These are phyloP conservation scores for Blastobotrys arbuscula DNA, from an alignment of 1,139 yeast genomes.

Conservation along the genomic window DNA sequence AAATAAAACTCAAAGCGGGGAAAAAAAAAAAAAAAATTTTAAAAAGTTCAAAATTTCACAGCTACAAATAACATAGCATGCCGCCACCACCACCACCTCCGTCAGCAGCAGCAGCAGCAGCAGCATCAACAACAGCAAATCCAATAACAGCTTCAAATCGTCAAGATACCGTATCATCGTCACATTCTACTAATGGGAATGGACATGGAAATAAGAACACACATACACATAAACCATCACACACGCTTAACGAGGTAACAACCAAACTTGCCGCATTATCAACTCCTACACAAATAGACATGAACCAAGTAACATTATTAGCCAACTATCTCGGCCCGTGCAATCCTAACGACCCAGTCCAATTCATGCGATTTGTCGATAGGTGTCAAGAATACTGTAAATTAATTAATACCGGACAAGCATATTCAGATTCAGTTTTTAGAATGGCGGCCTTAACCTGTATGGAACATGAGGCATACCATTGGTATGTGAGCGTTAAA, in stretches of 20 bases:
- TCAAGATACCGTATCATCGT: constrained; percentile 1
- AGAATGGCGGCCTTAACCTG: constrained; percentile 8
- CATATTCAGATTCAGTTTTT: constrained; percentile 1
- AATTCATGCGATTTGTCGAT: constrained; percentile 12
- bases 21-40: not conserved
- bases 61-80: no score
- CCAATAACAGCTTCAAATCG: not conserved
- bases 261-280: not conserved
- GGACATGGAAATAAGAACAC: not conserved
- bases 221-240: not conserved
- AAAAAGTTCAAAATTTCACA: no score
- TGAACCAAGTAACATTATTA: constrained; percentile 4
- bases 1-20: not conserved
- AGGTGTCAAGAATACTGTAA: constrained; percentile 7
- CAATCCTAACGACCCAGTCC: constrained; percentile 9
- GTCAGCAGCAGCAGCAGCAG: not conserved
- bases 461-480: constrained; percentile 9
- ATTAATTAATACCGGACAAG: not conserved
- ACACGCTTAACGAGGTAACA: not conserved
- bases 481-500: constrained; percentile 12
- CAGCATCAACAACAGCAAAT: not conserved
- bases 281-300: not conserved
- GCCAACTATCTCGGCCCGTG: constrained; percentile 7
- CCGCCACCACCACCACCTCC: no score
- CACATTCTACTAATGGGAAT: not conserved